These are phyloP conservation scores for Ilyonectria destructans DNA, from an alignment of 2,329 filamentous ascomycete species.

Conservation along the genomic window DNA sequence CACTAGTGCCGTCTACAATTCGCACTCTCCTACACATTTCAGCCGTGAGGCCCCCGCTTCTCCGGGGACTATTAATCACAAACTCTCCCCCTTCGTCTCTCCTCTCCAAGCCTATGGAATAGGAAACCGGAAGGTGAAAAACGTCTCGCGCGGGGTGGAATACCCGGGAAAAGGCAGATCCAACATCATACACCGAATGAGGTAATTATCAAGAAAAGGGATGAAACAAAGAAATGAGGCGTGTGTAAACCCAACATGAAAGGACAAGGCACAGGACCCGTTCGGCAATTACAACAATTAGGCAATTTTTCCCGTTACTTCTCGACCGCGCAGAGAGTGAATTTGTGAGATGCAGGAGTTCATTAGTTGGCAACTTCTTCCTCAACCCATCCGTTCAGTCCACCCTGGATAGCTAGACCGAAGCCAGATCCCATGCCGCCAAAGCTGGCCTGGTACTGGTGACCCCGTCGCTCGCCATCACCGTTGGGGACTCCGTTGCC, in stretches of 20 bases:
- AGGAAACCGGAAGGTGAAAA: slow-evolving; percentile 13
- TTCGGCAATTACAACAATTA: slow-evolving; percentile 62
- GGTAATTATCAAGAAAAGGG: slow-evolving; percentile 53
- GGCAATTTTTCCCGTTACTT: slow-evolving; percentile 53
- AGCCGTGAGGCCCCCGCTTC: slow-evolving; percentile 43
- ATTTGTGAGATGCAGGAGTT: slow-evolving; percentile 45
- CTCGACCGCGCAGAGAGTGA: slow-evolving; percentile 41
- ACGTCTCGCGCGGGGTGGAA: slow-evolving; percentile 35
- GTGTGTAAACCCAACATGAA: slow-evolving; percentile 46
- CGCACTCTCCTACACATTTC: slow-evolving; percentile 35
- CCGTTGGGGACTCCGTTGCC: slow-evolving; percentile 64
- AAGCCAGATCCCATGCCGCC: slow-evolving; percentile 74
- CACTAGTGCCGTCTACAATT: slow-evolving; percentile 33
- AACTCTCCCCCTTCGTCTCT: slow-evolving; percentile 32
- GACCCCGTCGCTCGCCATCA: slow-evolving; percentile 73
- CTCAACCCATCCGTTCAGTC: slow-evolving; percentile 78
- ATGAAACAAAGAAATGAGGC: slow-evolving; percentile 49
- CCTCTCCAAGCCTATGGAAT: slow-evolving; percentile 2
- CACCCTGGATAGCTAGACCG: slow-evolving; percentile 75
- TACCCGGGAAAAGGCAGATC: slow-evolving; percentile 42
- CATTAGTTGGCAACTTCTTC: slow-evolving; percentile 75
- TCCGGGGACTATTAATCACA: slow-evolving; percentile 44
- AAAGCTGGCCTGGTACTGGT: slow-evolving; percentile 78
- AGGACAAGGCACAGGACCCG: slow-evolving; percentile 47
- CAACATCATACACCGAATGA: slow-evolving; percentile 53